Evolutionary conservation across 805 yeast genomes (phyloP).

Genomic region (Pichia membranifaciens): DNA sequence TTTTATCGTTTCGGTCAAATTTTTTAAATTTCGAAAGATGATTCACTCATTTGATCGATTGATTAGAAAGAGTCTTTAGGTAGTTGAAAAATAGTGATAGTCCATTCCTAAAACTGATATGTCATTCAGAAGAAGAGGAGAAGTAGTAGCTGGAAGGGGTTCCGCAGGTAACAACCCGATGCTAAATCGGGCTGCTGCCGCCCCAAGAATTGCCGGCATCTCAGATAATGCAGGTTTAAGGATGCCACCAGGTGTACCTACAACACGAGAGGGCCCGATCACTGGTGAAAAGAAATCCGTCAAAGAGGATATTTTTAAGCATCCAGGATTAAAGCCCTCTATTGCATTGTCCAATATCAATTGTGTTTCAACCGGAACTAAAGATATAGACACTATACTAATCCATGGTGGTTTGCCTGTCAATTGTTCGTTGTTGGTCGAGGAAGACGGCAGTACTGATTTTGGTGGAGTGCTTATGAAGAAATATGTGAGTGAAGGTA

Average conservation of each 20-base stretch:
- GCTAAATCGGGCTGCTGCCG: conserved; percentile 10
- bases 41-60: no score
- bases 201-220: conserved; percentile 8
- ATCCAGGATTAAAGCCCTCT: conserved; percentile 73
- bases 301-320: conserved; percentile 13
- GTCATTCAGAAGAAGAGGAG: conserved; percentile 59
- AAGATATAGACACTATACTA: conserved; percentile 66
- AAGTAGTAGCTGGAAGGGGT: conserved; percentile 31
- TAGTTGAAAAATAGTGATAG: no score
- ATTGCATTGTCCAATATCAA: conserved; percentile 59
- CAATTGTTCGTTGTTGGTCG: conserved; percentile 63
- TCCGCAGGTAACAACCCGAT: conserved; percentile 3
- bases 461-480: conserved; percentile 67
- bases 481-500: conserved; percentile 71
- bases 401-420: conserved; percentile 83
- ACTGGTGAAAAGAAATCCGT: neutral
- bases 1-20: neutral
- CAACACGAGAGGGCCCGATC: neutral
- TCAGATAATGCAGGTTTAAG: conserved; percentile 1
- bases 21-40: neutral
- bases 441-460: conserved; percentile 86
- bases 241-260: neutral
- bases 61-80: no score
- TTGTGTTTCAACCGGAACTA: conserved; percentile 73
- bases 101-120: conserved; percentile 22